phyloP scores from a whole-genome alignment of 805 yeast species.

The Monosporozyma aquatica region DNA sequence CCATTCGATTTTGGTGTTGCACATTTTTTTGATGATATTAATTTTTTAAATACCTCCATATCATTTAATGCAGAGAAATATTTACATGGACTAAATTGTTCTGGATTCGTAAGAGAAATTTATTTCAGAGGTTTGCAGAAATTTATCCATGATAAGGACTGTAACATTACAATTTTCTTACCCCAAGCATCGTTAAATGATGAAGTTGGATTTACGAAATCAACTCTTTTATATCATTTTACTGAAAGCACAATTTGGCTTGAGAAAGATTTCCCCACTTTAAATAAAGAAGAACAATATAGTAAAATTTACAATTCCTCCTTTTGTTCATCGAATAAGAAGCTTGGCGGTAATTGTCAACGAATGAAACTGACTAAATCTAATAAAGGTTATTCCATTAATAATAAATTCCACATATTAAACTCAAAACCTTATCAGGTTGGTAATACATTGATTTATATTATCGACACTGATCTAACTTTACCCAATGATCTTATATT shows the following conservation, averaged over 20 bases:
- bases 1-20: constrained; percentile 41
- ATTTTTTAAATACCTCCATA: constrained; percentile 22
- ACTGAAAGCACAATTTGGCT: constrained; percentile 16
- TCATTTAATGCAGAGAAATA: constrained; percentile 48
- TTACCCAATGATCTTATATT: constrained; percentile 57
- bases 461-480: constrained; percentile 49
- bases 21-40: constrained; percentile 37
- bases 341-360: constrained; percentile 57
- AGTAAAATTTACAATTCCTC: constrained; percentile 39
- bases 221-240: constrained; percentile 56
- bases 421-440: constrained; percentile 37
- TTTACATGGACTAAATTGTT: constrained; percentile 48
- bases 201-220: constrained; percentile 31
- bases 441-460: constrained; percentile 60
- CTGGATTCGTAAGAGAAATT: constrained; percentile 61
- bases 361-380: constrained; percentile 38
- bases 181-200: constrained; percentile 31
- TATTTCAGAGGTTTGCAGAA: constrained; percentile 47
- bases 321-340: constrained; percentile 43
- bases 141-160: constrained; percentile 39
- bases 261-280: constrained; percentile 13
- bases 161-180: constrained; percentile 49
- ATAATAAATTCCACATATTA: constrained; percentile 45
- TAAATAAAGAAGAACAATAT: not conserved
- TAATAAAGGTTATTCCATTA: constrained; percentile 33